Base-by-base conservation (phyloP, 441 rosid genomes). In the Aquilaria agallochum region DNA sequence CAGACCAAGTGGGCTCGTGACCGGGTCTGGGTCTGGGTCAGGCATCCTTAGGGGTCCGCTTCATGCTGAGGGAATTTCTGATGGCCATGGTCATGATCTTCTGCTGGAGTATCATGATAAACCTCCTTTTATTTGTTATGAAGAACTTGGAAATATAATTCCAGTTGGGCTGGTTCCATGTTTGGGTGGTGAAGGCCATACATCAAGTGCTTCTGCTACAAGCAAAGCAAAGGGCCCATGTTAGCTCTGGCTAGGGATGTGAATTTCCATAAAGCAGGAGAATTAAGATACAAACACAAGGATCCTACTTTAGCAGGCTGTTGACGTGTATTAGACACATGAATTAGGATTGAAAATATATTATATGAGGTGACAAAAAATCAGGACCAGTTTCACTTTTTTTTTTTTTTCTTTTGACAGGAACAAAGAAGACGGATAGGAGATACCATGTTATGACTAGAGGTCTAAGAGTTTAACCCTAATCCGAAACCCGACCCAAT, bases 101-200 rank as follows among this genome's bases (percentile, higher is more conserved):
- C 27, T 20, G 27, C 27, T 20, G 27, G 1, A 50, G 27, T n/a
- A 3, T 2, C 7, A 36, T 54, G 68, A 69, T 13, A 34, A 55
- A 57, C 54, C 66, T 30, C 36, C 68, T 31, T 69, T 60, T 50
- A 56, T 71, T 20, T 36, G 42, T 36, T 36, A 36, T 36, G 42
- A 36, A 2, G 42, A 36, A 36, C 42, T 36, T 36, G 42, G 42
- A 8, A 36, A 36, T 5, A 3, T 36, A 4, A 36, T 5, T 5
- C 46, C 75, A 12, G 82, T 55, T 73, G 82, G 74, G 69, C 58
- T 80, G 57, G 80, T 83, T 33, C 81, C 83, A 13, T 80, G 76
- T 72, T 71, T 80, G 75, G 81, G 66, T 42, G 74, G 70, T 63
- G 80, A 77, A 60, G 84, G 80, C 27, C 80, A 79, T 55, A 81